These are phyloP conservation scores for Sideroxylon spinosum DNA, from an alignment of 179 eudicot species.

Conservation along the genomic window DNA sequence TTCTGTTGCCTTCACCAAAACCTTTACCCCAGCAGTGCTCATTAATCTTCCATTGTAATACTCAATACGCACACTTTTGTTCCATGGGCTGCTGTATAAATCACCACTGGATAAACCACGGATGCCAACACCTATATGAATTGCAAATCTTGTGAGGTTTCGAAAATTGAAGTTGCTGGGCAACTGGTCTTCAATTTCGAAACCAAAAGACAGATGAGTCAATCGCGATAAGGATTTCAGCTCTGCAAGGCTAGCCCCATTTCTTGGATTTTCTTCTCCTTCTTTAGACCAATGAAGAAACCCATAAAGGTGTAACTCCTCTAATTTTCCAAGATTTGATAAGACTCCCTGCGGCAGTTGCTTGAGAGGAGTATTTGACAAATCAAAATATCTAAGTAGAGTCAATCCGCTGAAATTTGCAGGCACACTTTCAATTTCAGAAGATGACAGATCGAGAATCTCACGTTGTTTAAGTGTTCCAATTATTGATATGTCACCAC, in stretches of 20 bases:
- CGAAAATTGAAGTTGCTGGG: neutral
- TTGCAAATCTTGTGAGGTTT: neutral
- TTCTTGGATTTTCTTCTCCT: neutral
- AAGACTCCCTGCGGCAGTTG: neutral
- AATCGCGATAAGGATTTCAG: neutral
- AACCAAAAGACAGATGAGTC: neutral
- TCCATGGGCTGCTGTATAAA: too few relatives aligned
- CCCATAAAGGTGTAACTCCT: neutral
- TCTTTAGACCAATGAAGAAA: neutral
- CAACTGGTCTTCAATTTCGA: neutral
- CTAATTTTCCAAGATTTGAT: slow-evolving; percentile 2
- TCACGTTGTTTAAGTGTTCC: neutral
- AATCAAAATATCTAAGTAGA: slow-evolving; percentile 11
- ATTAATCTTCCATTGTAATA: too few relatives aligned
- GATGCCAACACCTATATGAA: neutral
- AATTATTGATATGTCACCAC: slow-evolving; percentile 7
- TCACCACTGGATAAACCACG: too few relatives aligned
- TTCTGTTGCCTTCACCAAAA: neutral
- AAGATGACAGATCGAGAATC: neutral
- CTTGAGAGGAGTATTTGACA: neutral
- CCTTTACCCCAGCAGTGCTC: neutral
- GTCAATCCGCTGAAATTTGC: neutral
- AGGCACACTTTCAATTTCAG: slow-evolving; percentile 5
- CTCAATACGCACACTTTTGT: neutral
- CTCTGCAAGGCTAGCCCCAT: neutral